These are phyloP conservation scores for Passalora sequoiae DNA, from an alignment of 2,329 filamentous ascomycete species.

Conservation along the genomic window DNA sequence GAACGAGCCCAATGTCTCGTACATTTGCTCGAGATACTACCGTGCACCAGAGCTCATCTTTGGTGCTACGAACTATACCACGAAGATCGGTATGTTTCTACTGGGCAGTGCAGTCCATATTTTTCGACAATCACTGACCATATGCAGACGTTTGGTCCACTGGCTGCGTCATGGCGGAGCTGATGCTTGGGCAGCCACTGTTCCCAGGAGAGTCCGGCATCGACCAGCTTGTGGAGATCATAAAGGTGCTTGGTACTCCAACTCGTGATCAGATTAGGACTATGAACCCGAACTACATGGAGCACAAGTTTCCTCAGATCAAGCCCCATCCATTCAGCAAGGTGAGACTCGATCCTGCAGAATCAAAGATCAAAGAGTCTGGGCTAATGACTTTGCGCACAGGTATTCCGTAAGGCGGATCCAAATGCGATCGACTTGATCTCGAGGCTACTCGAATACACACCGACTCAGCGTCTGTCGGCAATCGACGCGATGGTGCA, in stretches of 20 bases:
- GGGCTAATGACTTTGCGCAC: slow-evolving; percentile 3
- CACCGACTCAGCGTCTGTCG: slow-evolving; percentile 87
- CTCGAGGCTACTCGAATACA: slow-evolving; percentile 90
- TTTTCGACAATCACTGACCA: slow-evolving; percentile 16
- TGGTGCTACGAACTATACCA: slow-evolving; percentile 98
- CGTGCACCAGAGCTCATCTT: slow-evolving; percentile 97
- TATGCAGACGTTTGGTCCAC: slow-evolving; percentile 95
- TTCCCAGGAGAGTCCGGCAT: slow-evolving; percentile 99
- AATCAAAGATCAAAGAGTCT: background rate
- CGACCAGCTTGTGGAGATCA: slow-evolving; percentile 97
- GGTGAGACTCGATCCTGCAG: slow-evolving; percentile 45
- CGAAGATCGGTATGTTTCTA: slow-evolving; percentile 84
- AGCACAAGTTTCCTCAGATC: slow-evolving; percentile 99
- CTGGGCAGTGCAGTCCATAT: no score
- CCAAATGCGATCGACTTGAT: slow-evolving; percentile 91
- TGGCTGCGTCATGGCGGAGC: slow-evolving; percentile 96
- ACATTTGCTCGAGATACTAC: slow-evolving; percentile 99
- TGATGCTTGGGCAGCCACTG: slow-evolving; percentile 96
- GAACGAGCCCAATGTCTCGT: slow-evolving; percentile 98
- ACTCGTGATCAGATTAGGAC: slow-evolving; percentile 97
- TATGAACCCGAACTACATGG: slow-evolving; percentile 99
- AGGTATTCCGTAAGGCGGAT: slow-evolving; percentile 95
- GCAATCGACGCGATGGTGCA: slow-evolving; percentile 97
- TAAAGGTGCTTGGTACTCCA: slow-evolving; percentile 95
- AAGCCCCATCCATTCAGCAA: slow-evolving; percentile 99